Evolutionary conservation across 2,329 filamentous ascomycete species (phyloP), one percentile per base, ranked within the genome.

Genomic region (Aspergillus ibericus): DNA sequence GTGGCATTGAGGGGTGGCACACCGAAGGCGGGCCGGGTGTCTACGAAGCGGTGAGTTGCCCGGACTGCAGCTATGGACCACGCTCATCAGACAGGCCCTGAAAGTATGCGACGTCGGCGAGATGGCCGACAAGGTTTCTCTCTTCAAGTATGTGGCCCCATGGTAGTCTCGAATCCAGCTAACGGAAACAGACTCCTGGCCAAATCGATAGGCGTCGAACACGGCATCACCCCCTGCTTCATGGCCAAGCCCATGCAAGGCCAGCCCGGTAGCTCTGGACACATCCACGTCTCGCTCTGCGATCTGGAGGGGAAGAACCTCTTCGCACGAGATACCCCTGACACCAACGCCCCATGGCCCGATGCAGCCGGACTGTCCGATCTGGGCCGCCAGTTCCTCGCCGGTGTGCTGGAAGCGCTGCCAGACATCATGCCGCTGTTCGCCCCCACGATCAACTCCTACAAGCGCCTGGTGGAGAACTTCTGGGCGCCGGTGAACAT

Each of bases 401-500:
- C 93, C 0, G 93, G 93, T 9, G 76, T 98, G 1, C 82, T 98
- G 0, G 88, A 91, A 22, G 93, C 93, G 12, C 82, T 98, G 2
- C 91, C 93, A 1, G 91, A 96, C 71, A 85, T 97, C 65, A 98
- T 98, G 93, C 93, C 93, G 1, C 82, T 98, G 53, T 82, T 98
- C 16, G 93, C 93, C 0, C 93, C 93, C 0, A 98, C 91, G 0
- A 85, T 98, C 70, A 98, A 98, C 83, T 96, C 90, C 59, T 98
- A 98, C 82, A 98, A 98, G 80, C 88, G 93, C 2, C 84, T 98
- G 0, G 93, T 98, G 2, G 93, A 98, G 80, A 98, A 98, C 78
- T 98, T 96, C 78, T 98, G 93, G 93, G 93, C 93, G 0, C 93
- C 93, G 0, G 93, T 98, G 2, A 96, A 93, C 0, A 93, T 98